Evolutionary conservation across 192 early-diverging fungal species (phyloP), one percentile per base, ranked within the genome.

Genomic region (Geranomyces michiganensis): DNA sequence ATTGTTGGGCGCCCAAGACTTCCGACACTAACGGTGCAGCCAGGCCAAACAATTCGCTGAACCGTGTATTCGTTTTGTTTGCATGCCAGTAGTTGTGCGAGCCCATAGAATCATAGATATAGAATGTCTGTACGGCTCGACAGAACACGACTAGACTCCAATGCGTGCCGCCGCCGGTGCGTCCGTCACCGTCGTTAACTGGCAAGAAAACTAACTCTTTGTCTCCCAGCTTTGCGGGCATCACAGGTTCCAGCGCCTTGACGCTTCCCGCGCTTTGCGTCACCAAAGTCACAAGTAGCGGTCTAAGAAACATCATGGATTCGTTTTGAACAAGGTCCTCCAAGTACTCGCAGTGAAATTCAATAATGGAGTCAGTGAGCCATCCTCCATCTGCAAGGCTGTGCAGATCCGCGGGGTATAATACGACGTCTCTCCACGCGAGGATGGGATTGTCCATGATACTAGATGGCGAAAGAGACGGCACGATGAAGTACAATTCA

Each of bases 311-410:
- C 13, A 67, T 26, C 24, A 72, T 33, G 21, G 21, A 5, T 10
- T 29, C 14, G 10, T 36, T 45, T 31, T 65, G 30, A 15, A 26
- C 14, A 17, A 47, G 33, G 8, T 59, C 53, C 44, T 73, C 74
- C 19, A 78, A 59, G 17, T 17, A 56, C 46, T 79, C 75, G 62
- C 58, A 84, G 21, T 75, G 68, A 64, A 77, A 82, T 22, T 73
- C 68, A 45, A 84, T 70, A 9, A 84, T 73, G 1, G 82, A 69
- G 53, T 84, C 82, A 59, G 84, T 84, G 15, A 84, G 17, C 82
- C 82, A 84, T 32, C 74, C 47, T 7, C 75, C 66, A 21, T 65
- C 64, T 33, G 70, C 58, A 6, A 84, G 49, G 17, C 69, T 62
- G 22, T 5, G 27, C 1, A 75, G 43, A 55, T 82, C 81, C 33